These are phyloP conservation scores for Citrus glauca DNA, from an alignment of 345 rosid species.

Conservation along the genomic window DNA sequence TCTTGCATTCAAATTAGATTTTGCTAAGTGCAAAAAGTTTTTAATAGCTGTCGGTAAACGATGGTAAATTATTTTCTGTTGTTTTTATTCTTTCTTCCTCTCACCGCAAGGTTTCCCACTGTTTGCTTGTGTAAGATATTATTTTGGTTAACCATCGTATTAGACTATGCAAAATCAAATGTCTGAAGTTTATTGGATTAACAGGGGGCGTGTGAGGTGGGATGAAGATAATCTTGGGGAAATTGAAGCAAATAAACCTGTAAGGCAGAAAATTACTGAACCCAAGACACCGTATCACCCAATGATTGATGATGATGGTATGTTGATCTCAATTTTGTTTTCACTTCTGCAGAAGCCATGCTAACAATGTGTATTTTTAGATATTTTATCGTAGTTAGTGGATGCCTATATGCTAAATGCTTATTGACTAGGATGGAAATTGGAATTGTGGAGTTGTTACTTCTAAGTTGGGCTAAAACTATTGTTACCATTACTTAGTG, in stretches of 20 bases:
- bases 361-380: background rate
- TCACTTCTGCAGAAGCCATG: background rate
- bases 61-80: background rate
- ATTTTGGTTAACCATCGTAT: background rate
- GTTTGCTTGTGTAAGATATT: background rate
- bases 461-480: background rate
- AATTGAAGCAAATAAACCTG: slow-evolving; percentile 94
- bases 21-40: background rate
- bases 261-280: slow-evolving; percentile 95
- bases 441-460: background rate
- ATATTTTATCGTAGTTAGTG: background rate
- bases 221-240: slow-evolving; percentile 82
- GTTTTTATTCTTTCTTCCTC: background rate
- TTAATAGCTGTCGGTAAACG: background rate
- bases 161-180: background rate
- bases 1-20: background rate
- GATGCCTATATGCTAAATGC: background rate
- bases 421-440: background rate
- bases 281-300: slow-evolving; percentile 98
- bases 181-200: slow-evolving; percentile 21
- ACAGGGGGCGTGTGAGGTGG: slow-evolving; percentile 77
- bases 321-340: slow-evolving; percentile 11
- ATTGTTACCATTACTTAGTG: background rate
- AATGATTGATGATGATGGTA: slow-evolving; percentile 90
- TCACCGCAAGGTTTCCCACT: background rate